phyloP scores from a whole-genome alignment of 2,329 filamentous ascomycete species.

The Penicillium sp. region DNA sequence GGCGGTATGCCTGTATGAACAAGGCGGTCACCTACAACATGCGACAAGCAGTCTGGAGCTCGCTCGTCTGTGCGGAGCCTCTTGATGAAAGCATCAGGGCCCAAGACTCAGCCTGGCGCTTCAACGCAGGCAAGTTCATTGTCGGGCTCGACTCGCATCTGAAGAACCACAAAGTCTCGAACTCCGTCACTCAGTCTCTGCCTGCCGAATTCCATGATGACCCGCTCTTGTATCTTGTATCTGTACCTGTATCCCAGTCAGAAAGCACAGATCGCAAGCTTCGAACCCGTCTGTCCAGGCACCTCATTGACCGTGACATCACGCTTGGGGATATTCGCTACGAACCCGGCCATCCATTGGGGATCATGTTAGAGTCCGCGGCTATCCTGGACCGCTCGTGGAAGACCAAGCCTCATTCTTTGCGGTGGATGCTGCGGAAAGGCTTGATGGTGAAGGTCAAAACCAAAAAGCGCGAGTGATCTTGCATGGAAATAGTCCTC shows the following conservation, averaged over 20 bases:
- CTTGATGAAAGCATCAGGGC: constrained; percentile 8
- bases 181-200: too few relatives aligned
- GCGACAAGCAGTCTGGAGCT: constrained; percentile 33
- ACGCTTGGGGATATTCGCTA: constrained; percentile 20
- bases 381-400: constrained; percentile 34
- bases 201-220: constrained; percentile 28
- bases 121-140: constrained; percentile 35
- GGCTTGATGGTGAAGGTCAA: constrained; percentile 33
- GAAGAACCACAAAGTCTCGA: constrained; percentile 8
- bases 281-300: constrained; percentile 28
- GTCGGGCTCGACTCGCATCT: constrained; percentile 29
- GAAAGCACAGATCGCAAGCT: constrained; percentile 21
- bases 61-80: constrained; percentile 31
- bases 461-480: constrained; percentile 4
- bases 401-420: constrained; percentile 24
- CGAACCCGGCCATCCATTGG: constrained; percentile 24
- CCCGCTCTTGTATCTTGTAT: too few relatives aligned
- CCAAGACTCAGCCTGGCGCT: too few relatives aligned
- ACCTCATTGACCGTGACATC: constrained; percentile 32
- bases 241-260: too few relatives aligned
- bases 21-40: constrained; percentile 34
- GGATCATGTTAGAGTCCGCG: constrained; percentile 38
- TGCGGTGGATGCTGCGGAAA: constrained; percentile 34
- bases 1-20: constrained; percentile 48
- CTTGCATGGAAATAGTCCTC: background rate